Evolutionary conservation across 2,329 filamentous ascomycete species (phyloP).

Genomic region (Ophiocordyceps sinensis): DNA sequence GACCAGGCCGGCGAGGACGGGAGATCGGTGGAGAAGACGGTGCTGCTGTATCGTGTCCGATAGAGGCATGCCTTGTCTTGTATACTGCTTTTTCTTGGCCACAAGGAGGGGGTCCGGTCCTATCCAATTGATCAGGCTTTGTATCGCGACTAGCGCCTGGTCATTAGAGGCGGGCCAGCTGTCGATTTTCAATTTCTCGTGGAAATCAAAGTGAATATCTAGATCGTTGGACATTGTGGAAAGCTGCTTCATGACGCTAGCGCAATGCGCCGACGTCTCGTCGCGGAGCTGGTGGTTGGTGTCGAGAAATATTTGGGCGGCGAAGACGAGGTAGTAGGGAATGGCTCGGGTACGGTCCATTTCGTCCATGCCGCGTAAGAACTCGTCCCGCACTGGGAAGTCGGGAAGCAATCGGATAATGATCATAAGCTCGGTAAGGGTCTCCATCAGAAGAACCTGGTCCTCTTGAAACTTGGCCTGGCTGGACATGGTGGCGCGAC

Average conservation of each 20-base stretch:
- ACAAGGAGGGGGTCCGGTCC: too few relatives aligned
- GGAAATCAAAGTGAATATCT: conserved; percentile 12
- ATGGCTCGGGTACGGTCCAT: conserved; percentile 14
- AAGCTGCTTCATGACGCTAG: conserved; percentile 5
- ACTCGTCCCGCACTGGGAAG: conserved; percentile 18
- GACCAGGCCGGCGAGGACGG: conserved; percentile 23
- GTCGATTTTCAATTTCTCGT: too few relatives aligned
- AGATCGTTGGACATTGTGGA: conserved; percentile 8
- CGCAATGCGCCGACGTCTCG: conserved; percentile 2
- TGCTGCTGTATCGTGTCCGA: conserved; percentile 14
- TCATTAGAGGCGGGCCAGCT: too few relatives aligned
- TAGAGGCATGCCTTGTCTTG: conserved; percentile 6
- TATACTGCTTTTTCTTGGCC: too few relatives aligned
- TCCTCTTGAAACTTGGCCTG: conserved; percentile 21
- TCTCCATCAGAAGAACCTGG: conserved; percentile 15
- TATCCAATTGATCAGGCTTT: too few relatives aligned
- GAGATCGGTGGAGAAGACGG: conserved; percentile 19
- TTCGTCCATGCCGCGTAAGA: conserved; percentile 19
- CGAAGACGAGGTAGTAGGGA: conserved; percentile 23
- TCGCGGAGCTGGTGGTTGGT: conserved; percentile 19
- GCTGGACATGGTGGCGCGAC: conserved; percentile 11
- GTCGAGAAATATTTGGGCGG: conserved; percentile 26
- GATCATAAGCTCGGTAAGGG: conserved; percentile 18
- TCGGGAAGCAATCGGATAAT: conserved; percentile 3
- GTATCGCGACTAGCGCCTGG: too few relatives aligned